Evolutionary conservation across 2,329 filamentous ascomycete genomes (phyloP), one percentile per base, ranked within the genome.

Genomic region (Aureobasidium namibiae): DNA sequence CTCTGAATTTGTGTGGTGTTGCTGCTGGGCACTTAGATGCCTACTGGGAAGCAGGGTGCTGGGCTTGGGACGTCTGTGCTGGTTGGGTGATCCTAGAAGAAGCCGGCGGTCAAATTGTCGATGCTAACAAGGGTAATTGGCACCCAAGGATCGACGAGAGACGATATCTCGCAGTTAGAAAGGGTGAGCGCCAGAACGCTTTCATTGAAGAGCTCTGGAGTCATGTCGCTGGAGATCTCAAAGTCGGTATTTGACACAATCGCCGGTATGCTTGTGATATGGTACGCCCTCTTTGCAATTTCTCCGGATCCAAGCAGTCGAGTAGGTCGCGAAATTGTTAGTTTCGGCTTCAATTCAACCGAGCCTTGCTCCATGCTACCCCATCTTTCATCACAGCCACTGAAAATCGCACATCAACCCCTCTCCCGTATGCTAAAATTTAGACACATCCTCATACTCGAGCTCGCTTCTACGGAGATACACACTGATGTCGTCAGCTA

Each of bases 1-100:
- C 89, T 41, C 75, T 92, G 66, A 92, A 92, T 70, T 72, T 92
- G 18, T 89, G 87, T 60, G 81, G 79, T 39, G 85, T 90, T 3
- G 89, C 89, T 2, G 81, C 83, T 10, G 89, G 89, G 0, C 80
- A 84, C 70, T 65, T 90, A 26, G 89, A 92, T 69, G 67, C 83
- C 23, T 92, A 90, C 70, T 92, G 89, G 89, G 89, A 92, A 74
- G 88, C 86, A 38, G 89, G 89, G 0, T 90, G 87, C 72, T 92
- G 88, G 82, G 87, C 88, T 1, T 92, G 89, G 89, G 89, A 92
- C 70, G 89, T 92, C 2, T 89, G 87, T 68, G 89, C 89, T 5
- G 89, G 85, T 0, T 92, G 88, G 89, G 84, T 86, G 60, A 86
- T 92, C 61, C 74, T 92, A 26, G 75, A 76, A 31, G 89, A 92